Evolutionary conservation across 345 rosid species (phyloP), one percentile per base, ranked within the genome.

Genomic region (Fremontodendron californicum): DNA sequence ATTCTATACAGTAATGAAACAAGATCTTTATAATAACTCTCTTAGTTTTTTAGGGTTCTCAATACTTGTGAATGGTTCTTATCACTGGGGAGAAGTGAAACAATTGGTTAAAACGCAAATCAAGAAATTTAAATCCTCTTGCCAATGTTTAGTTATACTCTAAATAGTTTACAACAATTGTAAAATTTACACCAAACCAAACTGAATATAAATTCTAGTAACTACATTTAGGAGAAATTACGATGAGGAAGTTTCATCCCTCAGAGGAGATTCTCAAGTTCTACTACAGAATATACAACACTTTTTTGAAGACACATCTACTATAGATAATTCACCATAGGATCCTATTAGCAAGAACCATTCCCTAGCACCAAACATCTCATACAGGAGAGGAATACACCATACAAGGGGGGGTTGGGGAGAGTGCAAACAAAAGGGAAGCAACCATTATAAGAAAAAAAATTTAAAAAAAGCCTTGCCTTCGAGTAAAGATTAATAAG

Each of bases 401-500:
- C 71, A 21, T 10, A 40, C 70, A 9, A 18, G 15, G 8, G 70
- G 48, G 18, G 48, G 4, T 7, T 19, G 49, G 0, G 51, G 35
- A n/a, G 39, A 7, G 10, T 25, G 54, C 73, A 45, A 23, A 45
- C 73, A 43, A 23, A 45, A 46, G 57, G 57, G 55, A 69, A 69
- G 23, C 25, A 25, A 46, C 12, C 39, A 45, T 16, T 16, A 39
- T 37, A 67, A 25, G 49, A 2, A 40, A 66, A 16, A 46, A 18
- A 18, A 48, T 7, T 7, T 33, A 9, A 45, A 75, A 33, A 15
- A 4, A 48, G 19, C 15, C 76, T 80, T 85, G 88, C 99, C 98
- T 93, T 96, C 6, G 82, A 82, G 78, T 88, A 92, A 65, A 93
- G 91, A 86, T 93, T 96, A 57, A 96, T 88, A 82, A 96, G 91